phyloP scores from a whole-genome alignment of 2,329 filamentous ascomycete species.

The Karstenula rhodostoma region DNA sequence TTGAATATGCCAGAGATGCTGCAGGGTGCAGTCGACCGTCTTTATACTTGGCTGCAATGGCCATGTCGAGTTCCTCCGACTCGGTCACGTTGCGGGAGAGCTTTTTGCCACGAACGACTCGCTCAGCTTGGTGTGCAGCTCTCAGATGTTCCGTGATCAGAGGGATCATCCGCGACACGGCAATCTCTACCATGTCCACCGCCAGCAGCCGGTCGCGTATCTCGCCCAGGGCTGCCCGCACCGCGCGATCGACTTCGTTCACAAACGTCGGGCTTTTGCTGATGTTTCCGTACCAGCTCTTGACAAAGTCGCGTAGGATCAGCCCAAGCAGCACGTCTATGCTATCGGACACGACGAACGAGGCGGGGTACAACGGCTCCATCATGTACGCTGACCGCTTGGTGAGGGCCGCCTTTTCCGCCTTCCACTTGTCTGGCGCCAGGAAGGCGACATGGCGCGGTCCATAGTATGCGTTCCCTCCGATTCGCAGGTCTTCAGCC shows the following conservation, averaged over 20 bases:
- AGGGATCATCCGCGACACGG: constrained; percentile 84
- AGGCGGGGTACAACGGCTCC: constrained; percentile 76
- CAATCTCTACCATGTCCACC: constrained; percentile 83
- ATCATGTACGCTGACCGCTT: constrained; percentile 70
- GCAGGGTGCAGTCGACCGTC: constrained; percentile 90
- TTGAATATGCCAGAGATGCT: constrained; percentile 81
- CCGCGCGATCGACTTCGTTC: constrained; percentile 83
- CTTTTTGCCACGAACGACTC: constrained; percentile 83
- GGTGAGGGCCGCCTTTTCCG: constrained; percentile 72
- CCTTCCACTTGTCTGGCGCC: constrained; percentile 69
- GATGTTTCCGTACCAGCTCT: constrained; percentile 87
- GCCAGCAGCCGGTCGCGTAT: constrained; percentile 76
- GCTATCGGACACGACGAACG: constrained; percentile 78
- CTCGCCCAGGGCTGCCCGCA: constrained; percentile 75
- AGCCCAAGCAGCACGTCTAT: constrained; percentile 81
- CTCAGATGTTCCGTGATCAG: constrained; percentile 87
- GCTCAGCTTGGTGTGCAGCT: constrained; percentile 91
- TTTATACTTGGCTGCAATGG: constrained; percentile 92
- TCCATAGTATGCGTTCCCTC: constrained; percentile 53
- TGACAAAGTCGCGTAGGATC: constrained; percentile 83
- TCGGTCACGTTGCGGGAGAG: constrained; percentile 91
- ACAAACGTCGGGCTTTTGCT: constrained; percentile 81
- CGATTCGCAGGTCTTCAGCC: constrained; percentile 51
- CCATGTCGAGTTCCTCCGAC: constrained; percentile 92
- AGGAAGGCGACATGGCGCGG: constrained; percentile 65